Percentiles rank a stretch among this genome's conserved stretches.
These are phyloP conservation scores for Paramecium sonneborni DNA, from an alignment of 73 alveolate genomes.

Conservation along the genomic window DNA sequence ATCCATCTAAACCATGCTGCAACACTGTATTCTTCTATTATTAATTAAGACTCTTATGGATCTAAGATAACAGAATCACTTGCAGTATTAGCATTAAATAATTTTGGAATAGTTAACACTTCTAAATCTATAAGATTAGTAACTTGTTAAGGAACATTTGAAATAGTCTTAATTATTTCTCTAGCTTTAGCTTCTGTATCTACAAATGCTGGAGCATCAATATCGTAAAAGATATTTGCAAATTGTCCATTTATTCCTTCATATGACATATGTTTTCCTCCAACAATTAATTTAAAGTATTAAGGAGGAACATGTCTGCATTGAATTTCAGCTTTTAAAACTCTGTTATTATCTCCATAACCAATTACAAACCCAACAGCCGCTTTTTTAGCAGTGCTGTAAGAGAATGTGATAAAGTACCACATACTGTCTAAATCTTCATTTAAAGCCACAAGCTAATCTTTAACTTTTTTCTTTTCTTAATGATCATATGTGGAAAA, in stretches of 20 bases:
- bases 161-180: background rate
- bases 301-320: conserved; percentile 45
- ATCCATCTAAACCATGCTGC: conserved; percentile 60
- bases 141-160: background rate
- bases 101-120: background rate
- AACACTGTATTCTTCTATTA: background rate
- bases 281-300: background rate
- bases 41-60: conserved; percentile 23
- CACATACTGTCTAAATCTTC: conserved; percentile 49
- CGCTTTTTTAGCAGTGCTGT: background rate
- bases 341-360: conserved; percentile 29
- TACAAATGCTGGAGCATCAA: conserved; percentile 47
- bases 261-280: conserved; percentile 17
- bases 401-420: conserved; percentile 44
- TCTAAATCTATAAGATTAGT: background rate
- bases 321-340: background rate
- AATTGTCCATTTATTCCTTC: conserved; percentile 46
- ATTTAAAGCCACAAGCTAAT: background rate
- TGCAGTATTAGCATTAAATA: background rate
- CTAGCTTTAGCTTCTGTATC: background rate
- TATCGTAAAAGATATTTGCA: conserved; percentile 40
- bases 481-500: conserved; percentile 19
- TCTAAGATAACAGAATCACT: background rate
- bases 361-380: conserved; percentile 29
- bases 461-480: conserved; percentile 2